These are phyloP conservation scores for Ustilago esculenta DNA, from an alignment of 1,284 basidiomycete species.

Conservation along the genomic window DNA sequence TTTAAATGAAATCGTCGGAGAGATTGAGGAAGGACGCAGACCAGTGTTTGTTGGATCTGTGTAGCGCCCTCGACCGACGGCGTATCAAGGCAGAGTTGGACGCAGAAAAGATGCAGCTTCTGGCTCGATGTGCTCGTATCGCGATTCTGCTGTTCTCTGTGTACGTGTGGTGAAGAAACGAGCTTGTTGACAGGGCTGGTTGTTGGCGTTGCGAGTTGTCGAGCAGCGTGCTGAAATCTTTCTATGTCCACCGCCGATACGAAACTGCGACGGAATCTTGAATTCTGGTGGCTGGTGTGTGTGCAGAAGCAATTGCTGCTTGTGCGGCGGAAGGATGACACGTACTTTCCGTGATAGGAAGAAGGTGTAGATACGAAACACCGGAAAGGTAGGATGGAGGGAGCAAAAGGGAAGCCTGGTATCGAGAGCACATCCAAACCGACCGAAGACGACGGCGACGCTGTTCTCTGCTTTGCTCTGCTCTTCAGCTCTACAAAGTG, in stretches of 20 bases:
- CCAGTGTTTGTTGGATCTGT: no score
- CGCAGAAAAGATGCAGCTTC: background rate
- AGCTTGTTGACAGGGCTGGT: background rate
- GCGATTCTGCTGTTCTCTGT: conserved; percentile 1
- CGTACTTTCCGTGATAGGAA: conserved; percentile 46
- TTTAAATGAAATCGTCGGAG: background rate
- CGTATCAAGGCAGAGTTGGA: background rate
- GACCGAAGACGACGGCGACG: conserved; percentile 9
- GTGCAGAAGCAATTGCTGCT: background rate
- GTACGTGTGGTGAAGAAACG: background rate
- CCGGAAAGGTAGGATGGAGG: conserved; percentile 24
- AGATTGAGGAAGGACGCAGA: no score
- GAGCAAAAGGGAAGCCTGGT: conserved; percentile 8
- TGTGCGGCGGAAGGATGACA: conserved; percentile 7
- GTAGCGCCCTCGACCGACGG: background rate
- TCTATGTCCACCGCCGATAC: conserved; percentile 4
- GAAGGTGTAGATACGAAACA: conserved; percentile 34
- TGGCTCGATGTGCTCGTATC: background rate
- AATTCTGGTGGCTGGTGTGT: background rate
- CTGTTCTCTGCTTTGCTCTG: background rate
- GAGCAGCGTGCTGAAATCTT: background rate
- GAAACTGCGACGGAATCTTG: background rate
- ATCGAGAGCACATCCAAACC: background rate
- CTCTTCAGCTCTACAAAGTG: background rate
- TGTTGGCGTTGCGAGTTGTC: background rate